A percentile compares a stretch with the other conserved stretches of the same genome.
Evolutionary conservation across 1,284 basidiomycete genomes (phyloP).

Genomic region (Meira nashicola): DNA sequence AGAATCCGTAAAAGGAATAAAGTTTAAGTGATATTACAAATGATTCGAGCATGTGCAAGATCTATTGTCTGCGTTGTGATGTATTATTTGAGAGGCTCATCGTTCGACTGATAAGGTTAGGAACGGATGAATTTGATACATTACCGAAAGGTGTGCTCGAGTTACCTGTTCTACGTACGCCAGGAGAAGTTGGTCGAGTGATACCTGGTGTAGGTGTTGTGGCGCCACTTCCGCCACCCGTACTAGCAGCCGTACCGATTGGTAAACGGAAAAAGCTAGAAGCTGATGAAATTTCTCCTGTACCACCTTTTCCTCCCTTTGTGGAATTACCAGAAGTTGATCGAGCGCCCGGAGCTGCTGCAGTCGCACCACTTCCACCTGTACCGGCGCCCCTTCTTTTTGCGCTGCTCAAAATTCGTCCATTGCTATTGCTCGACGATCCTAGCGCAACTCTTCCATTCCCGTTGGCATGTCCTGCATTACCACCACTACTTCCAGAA

Average conservation of each 20-base stretch:
- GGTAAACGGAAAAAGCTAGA: slow-evolving; percentile 6
- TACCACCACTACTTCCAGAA: neutral
- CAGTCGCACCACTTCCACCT: neutral
- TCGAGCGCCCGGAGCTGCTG: neutral
- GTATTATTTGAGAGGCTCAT: too few relatives aligned
- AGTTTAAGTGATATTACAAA: too few relatives aligned
- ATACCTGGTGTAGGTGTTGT: neutral
- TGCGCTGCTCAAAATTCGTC: neutral
- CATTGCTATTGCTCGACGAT: neutral
- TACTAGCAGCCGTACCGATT: neutral
- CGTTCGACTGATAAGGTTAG: too few relatives aligned
- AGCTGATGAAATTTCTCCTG: neutral
- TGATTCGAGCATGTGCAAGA: too few relatives aligned
- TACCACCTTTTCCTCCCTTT: neutral
- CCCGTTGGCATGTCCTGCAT: neutral
- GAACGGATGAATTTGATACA: too few relatives aligned
- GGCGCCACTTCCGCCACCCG: neutral
- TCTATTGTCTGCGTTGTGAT: too few relatives aligned
- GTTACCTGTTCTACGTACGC: neutral
- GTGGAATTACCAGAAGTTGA: neutral
- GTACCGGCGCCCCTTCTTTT: neutral
- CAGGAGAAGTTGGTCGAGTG: slow-evolving; percentile 1
- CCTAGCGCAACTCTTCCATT: neutral
- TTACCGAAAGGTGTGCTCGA: too few relatives aligned
- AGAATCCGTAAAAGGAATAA: too few relatives aligned